These are phyloP conservation scores for Podila epicladia DNA, from an alignment of 192 early-diverging fungal genomes.

Conservation along the genomic window DNA sequence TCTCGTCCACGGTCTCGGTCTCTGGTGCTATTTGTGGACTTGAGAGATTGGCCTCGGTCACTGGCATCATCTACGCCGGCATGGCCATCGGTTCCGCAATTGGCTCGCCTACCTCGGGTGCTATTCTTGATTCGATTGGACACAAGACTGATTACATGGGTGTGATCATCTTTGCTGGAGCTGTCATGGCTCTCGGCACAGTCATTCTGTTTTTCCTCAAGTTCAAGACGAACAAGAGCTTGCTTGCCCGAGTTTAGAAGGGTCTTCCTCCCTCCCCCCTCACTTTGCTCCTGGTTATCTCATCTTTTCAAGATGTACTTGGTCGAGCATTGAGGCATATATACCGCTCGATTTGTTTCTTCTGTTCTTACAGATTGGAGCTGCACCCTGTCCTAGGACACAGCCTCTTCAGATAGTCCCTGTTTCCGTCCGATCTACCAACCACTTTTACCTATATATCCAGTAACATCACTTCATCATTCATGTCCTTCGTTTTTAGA, in stretches of 20 bases:
- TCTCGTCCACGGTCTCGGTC: conserved; percentile 45
- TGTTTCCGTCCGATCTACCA: too few species aligned
- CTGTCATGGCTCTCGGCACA: conserved; percentile 27
- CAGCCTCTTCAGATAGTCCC: too few species aligned
- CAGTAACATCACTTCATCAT: too few species aligned
- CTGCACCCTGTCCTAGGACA: too few species aligned
- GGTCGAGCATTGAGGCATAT: too few species aligned
- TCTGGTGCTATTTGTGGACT: conserved; percentile 32
- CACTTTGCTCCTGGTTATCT: background rate
- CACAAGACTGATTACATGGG: conserved; percentile 36
- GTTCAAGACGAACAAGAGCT: conserved; percentile 12
- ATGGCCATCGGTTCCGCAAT: conserved; percentile 41
- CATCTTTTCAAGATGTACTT: background rate
- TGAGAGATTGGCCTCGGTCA: conserved; percentile 24
- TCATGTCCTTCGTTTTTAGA: too few species aligned
- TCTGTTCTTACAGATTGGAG: too few species aligned
- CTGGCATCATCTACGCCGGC: conserved; percentile 42
- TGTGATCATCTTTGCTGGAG: conserved; percentile 32
- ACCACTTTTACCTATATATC: too few species aligned
- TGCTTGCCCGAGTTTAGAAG: conserved; percentile 21
- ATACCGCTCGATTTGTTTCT: too few species aligned
- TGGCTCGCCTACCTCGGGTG: conserved; percentile 44
- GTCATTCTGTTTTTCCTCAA: conserved; percentile 20
- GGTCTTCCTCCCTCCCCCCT: background rate
- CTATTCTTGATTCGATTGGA: conserved; percentile 29